Conservation (phyloP, 257 asterid genomes). For the Knoxia roxburghii region DNA sequence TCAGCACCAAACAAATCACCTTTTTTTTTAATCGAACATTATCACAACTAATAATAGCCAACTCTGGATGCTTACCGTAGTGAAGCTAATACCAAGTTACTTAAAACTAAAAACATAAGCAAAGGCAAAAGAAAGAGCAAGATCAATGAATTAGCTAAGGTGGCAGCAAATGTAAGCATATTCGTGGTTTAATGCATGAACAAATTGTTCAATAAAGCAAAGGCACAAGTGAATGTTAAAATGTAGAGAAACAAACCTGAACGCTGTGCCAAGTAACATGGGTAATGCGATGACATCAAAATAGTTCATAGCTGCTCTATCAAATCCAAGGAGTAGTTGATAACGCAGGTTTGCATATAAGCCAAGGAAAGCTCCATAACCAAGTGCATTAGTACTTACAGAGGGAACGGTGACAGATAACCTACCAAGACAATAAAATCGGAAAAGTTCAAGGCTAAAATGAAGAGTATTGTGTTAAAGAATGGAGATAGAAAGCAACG, state of each 20-base stretch:
- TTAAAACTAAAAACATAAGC: neutral
- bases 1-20: neutral
- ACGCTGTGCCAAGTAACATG: conserved; percentile 66
- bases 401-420: conserved; percentile 78
- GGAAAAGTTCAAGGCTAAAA: conserved; percentile 10
- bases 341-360: conserved; percentile 84
- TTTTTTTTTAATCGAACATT: too few species aligned
- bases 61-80: neutral
- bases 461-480: conserved; percentile 6
- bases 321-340: conserved; percentile 87
- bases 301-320: conserved; percentile 55
- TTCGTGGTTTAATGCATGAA: neutral
- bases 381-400: conserved; percentile 84
- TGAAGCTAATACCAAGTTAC: too few species aligned
- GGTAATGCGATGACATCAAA: conserved; percentile 95
- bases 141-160: neutral
- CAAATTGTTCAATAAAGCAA: neutral
- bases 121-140: neutral
- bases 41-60: neutral
- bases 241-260: conserved; percentile 45
- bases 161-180: neutral
- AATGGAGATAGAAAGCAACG: neutral
- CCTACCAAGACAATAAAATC: conserved; percentile 31
- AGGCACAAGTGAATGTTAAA: neutral
- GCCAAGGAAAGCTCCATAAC: conserved; percentile 97